Conservation (phyloP, 306 rosid species). For the Rubus parviflorus region DNA sequence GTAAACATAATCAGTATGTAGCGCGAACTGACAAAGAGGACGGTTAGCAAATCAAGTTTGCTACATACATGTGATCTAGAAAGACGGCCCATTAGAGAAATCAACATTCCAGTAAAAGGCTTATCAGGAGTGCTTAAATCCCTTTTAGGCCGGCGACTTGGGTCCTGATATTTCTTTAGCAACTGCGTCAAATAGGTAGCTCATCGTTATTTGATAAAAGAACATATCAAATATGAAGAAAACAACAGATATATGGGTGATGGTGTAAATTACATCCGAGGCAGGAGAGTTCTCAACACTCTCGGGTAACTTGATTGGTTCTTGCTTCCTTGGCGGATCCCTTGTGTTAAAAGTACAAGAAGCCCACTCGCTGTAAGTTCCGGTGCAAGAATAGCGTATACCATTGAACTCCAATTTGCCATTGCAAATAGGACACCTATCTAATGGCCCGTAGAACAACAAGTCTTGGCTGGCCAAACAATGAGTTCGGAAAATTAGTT, state of each 20-base stretch:
- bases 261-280: slow-evolving; percentile 46
- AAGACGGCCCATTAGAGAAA: slow-evolving; percentile 84
- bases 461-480: slow-evolving; percentile 68
- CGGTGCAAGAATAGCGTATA: slow-evolving; percentile 54
- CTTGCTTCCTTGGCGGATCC: slow-evolving; percentile 72
- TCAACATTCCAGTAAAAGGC: slow-evolving; percentile 70
- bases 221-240: background rate
- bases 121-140: slow-evolving; percentile 49
- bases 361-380: slow-evolving; percentile 78
- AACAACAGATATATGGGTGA: background rate
- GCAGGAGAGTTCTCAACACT: slow-evolving; percentile 53
- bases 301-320: slow-evolving; percentile 54
- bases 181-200: slow-evolving; percentile 35
- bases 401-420: slow-evolving; percentile 73
- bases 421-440: slow-evolving; percentile 65
- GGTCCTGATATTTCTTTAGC: slow-evolving; percentile 66
- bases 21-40: background rate
- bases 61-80: slow-evolving; percentile 60
- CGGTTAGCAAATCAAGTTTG: background rate
- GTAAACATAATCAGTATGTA: background rate
- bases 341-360: slow-evolving; percentile 66
- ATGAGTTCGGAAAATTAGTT: background rate
- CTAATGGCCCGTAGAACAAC: slow-evolving; percentile 65
- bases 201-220: background rate
- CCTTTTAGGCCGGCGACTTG: slow-evolving; percentile 43